Base-by-base conservation (phyloP, 2,329 filamentous ascomycete species). In the Teratosphaeriaceae sp. region DNA sequence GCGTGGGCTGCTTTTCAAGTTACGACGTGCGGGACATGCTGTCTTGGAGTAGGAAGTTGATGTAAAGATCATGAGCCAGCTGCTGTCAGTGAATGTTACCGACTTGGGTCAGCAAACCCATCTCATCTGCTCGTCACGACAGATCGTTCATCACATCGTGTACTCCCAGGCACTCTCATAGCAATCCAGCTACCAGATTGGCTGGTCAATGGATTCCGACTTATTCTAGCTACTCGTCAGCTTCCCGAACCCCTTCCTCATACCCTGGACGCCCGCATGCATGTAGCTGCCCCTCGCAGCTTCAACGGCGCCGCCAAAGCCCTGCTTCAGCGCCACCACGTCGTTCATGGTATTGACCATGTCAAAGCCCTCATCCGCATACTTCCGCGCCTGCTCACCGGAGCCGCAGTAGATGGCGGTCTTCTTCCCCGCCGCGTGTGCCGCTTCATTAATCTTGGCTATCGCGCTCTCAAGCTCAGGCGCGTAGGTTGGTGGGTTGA, bases 351-450 rank as follows among this genome's bases (percentile, higher is more conserved):
- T 50, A 38, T 68, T 67, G 38, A 75, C 66, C 69, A 78, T 74
- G 45, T 76, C 70, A 54, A 77, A 78, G 0, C 75, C 75, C 43
- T 67, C 64, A 35, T 75, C 69, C 3, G 71, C 73, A 55, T 71
- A 78, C 38, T 65, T 61, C 50, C 65, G 68, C 5, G 74, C 71
- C 52, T 74, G 66, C 40, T 74, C 72, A 0, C 74, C 74, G 33
- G 64, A 67, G 1, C 68, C 71, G 46, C 72, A 75, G 50, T 75
- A 79, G 30, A 79, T 78, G 0, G 72, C 75, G 2, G 69, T 68
- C 45, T 64, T 69, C 62, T 78, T 79, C 11, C 73, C 73, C 19
- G 70, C 70, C 8, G 65, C 67, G 44, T 71, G 65, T 2, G 75
- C 75, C 1, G 73, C 73, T 21, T 69, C 64, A 44, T 69, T 69